Evolutionary conservation across 1,139 yeast species (phyloP), one percentile per base, ranked within the genome.

Genomic region (Yamadazyma siamensis): DNA sequence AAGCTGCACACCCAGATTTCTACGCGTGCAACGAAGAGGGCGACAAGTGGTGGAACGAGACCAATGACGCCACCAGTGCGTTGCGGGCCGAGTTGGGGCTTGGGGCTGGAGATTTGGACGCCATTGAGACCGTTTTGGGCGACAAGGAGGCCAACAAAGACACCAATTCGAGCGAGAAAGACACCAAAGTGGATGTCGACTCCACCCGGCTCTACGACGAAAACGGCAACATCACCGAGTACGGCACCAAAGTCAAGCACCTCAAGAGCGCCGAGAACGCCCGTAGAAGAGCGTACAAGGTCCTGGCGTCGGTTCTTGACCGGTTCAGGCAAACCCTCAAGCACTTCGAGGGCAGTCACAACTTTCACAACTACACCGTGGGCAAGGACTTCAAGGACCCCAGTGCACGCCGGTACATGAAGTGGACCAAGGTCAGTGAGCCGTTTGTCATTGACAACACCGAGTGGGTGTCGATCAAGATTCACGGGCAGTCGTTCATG

Each of bases 401-500:
- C 16, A 81, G 94, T 41, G 81, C 96, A 2, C 70, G 73, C 37
- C 69, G 99, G 49, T 83, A 65, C 55, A 89, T 91, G 87, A 85
- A 84, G 50, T 62, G 74, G 11, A 71, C 94, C 33, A 70, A 73
- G 0, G 95, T 87, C 0, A 76, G 88, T n/a, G 94, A 86, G 2
- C 98, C 98, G 3, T 86, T 87, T 56, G 80, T 86, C 29, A 89
- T 94, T 46, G 85, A 89, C 49, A 88, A 86, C 31, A 88, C 96
- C 5, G 97, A 91, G 54, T 91, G 99, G 99, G 75, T 87, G 4
- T 85, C 96, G 2, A 81, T 94, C 49, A 91, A 91, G 60, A 86
- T 91, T 40, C 98, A 91, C 54, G 99, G 99, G 3, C 98, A 91
- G 60, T 87, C 96, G 6, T 91, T 91, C 57, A 94, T 94, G 99